These are phyloP conservation scores for Yamadazyma diddensiae DNA, from an alignment of 1,139 yeast species.

Conservation along the genomic window DNA sequence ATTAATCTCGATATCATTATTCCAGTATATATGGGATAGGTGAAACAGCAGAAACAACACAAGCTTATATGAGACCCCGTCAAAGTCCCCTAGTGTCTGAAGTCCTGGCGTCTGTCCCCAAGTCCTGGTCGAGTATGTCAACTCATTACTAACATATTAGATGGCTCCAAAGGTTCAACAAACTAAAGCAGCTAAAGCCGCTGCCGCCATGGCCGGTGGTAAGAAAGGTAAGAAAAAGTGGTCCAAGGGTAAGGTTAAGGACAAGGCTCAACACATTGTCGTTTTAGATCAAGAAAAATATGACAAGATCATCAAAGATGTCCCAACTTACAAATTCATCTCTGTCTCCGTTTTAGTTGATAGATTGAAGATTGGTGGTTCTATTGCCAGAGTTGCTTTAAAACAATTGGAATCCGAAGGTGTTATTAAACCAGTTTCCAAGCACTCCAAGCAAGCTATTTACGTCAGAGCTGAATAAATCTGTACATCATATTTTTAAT, in stretches of 20 bases:
- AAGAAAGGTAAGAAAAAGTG: conserved; percentile 99
- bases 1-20: no score
- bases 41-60: no score
- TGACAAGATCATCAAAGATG: conserved; percentile 99
- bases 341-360: conserved; percentile 98
- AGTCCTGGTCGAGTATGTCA: no score
- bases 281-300: conserved; percentile 96
- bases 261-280: conserved; percentile 98
- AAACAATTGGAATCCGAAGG: conserved; percentile 95
- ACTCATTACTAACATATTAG: conserved; percentile 40
- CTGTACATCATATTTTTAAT: conserved; percentile 11
- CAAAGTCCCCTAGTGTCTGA: no score
- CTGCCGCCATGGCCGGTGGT: conserved; percentile 99
- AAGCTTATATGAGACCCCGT: no score
- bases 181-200: conserved; percentile 99
- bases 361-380: conserved; percentile 99
- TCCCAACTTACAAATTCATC: conserved; percentile 97
- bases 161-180: conserved; percentile 99
- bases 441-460: conserved; percentile 96
- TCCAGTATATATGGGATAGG: no score
- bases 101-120: no score
- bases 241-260: conserved; percentile 99
- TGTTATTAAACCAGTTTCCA: conserved; percentile 89
- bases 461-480: conserved; percentile 72
- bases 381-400: conserved; percentile 97